A percentile compares a stretch with the other conserved stretches of the same genome.
These are phyloP conservation scores for Chiua sp. DNA, from an alignment of 1,284 basidiomycete genomes.

Conservation along the genomic window DNA sequence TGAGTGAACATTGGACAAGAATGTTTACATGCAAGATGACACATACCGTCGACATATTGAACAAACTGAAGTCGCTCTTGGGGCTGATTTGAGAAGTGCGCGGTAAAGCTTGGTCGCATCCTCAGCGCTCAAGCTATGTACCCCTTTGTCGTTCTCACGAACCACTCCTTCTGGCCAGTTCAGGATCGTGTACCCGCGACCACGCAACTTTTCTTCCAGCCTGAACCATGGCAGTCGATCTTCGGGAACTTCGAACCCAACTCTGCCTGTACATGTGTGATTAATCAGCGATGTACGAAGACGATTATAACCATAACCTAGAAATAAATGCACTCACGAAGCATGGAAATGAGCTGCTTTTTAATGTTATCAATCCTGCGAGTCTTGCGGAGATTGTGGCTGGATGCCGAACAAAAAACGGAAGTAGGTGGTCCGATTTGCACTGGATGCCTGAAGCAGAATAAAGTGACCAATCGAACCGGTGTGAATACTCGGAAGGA, in stretches of 20 bases:
- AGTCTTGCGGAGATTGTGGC: not conserved
- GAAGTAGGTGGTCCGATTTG: not conserved
- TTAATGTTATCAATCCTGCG: conserved; percentile 12
- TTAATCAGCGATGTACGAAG: not conserved
- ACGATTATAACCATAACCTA: not conserved
- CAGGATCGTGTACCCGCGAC: conserved; percentile 10
- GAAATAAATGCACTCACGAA: conserved; percentile 10
- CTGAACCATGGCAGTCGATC: conserved; percentile 19
- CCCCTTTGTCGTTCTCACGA: conserved; percentile 13
- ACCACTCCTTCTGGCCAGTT: conserved; percentile 17
- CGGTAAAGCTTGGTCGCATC: conserved; percentile 9
- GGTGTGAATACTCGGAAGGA: not conserved
- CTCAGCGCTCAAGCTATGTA: conserved; percentile 6
- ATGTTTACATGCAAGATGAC: not conserved
- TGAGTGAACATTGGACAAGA: not conserved
- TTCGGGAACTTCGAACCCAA: conserved; percentile 4
- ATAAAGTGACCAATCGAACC: not conserved
- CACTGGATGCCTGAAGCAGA: not conserved
- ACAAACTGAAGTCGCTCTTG: conserved; percentile 12
- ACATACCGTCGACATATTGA: not conserved
- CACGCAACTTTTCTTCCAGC: not conserved
- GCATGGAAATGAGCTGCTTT: conserved; percentile 13
- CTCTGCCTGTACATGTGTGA: not conserved
- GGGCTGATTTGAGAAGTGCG: conserved; percentile 4
- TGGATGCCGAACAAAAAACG: not conserved